phyloP scores from a whole-genome alignment of 2,329 filamentous ascomycete species.

The Aotearoamyces nothofagi region DNA sequence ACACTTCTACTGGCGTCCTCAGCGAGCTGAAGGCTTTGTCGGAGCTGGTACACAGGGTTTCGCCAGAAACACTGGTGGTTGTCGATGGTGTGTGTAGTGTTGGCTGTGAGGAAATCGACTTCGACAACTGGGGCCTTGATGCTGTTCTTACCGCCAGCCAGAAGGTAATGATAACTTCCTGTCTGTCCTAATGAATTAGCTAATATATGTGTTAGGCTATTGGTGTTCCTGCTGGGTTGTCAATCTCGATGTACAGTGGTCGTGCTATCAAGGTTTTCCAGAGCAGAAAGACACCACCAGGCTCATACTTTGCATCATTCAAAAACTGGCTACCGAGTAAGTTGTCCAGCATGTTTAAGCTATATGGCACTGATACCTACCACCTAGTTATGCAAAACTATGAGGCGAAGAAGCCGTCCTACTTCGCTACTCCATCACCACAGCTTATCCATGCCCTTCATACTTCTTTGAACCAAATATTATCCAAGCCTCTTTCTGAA shows the following conservation, averaged over 20 bases:
- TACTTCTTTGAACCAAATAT: constrained; percentile 75
- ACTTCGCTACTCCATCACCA: constrained; percentile 93
- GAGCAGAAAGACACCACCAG: constrained; percentile 64
- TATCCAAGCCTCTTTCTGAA: constrained; percentile 63
- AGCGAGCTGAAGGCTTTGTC: constrained; percentile 78
- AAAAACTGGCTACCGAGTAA: constrained; percentile 91
- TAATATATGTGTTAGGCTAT: too few species aligned
- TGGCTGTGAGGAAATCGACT: constrained; percentile 86
- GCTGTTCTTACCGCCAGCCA: constrained; percentile 88
- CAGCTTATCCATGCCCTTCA: constrained; percentile 89
- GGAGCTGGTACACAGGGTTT: constrained; percentile 71
- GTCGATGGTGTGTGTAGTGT: constrained; percentile 97
- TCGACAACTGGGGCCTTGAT: constrained; percentile 90
- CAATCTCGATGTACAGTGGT: constrained; percentile 86
- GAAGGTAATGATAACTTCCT: too few species aligned
- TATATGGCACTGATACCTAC: not conserved
- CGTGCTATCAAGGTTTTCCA: constrained; percentile 72
- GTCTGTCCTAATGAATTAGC: too few species aligned
- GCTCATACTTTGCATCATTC: constrained; percentile 89
- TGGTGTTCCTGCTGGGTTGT: constrained; percentile 84
- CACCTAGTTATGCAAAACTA: constrained; percentile 99
- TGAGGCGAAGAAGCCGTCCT: constrained; percentile 91
- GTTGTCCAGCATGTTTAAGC: constrained; percentile 15
- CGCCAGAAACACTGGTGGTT: constrained; percentile 78
- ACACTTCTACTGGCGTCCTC: constrained; percentile 91